Conservation (phyloP, 352 stramenopile genomes). For the Blastocystis sp. region DNA sequence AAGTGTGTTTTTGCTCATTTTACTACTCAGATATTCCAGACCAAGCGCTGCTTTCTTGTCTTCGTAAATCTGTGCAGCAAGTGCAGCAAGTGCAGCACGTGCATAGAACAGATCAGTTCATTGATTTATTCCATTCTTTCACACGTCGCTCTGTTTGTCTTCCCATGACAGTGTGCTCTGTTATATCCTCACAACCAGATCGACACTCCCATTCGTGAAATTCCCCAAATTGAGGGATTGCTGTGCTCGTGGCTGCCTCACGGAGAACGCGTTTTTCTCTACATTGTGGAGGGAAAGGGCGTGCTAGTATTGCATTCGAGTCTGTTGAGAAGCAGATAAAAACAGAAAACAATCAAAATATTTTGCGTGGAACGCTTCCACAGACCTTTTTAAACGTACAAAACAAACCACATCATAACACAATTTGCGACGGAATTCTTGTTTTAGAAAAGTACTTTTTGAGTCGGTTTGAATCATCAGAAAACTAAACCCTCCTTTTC, state of each 20-base stretch:
- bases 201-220: background rate
- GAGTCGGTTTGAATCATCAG: background rate
- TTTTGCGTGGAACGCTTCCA: background rate
- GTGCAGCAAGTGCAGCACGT: background rate
- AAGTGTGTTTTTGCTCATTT: background rate
- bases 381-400: background rate
- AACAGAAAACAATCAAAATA: background rate
- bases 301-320: background rate
- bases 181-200: background rate
- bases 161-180: background rate
- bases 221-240: background rate
- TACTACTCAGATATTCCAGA: background rate
- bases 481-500: background rate
- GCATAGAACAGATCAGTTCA: background rate
- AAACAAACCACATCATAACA: background rate
- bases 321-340: background rate
- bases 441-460: background rate
- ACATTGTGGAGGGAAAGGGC: constrained; percentile 26
- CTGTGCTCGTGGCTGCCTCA: constrained; percentile 15
- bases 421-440: constrained; percentile 8
- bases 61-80: background rate
- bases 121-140: background rate
- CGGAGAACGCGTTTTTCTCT: constrained; percentile 14
- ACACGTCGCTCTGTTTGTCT: background rate
- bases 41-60: background rate